phyloP scores from a whole-genome alignment of 2,329 filamentous ascomycete genomes.

The Phialophora macrospora region DNA sequence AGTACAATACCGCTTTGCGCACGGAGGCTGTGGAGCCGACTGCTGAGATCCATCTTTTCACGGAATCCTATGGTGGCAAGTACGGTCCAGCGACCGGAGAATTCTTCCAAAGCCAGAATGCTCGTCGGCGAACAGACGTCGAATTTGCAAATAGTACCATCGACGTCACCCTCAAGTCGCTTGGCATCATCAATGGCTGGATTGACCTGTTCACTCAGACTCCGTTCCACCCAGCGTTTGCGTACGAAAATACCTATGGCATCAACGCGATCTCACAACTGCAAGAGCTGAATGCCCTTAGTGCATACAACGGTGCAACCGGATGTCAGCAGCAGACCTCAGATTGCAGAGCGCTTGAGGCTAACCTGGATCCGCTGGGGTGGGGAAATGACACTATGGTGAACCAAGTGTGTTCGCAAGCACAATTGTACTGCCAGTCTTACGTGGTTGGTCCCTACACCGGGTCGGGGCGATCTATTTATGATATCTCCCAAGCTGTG shows the following conservation, averaged over 20 bases:
- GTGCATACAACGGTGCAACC: constrained; percentile 36
- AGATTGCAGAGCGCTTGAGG: constrained; percentile 36
- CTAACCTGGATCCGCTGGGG: constrained; percentile 36
- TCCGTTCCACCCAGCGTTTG: constrained; percentile 48
- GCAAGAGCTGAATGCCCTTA: constrained; percentile 38
- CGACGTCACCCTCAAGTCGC: constrained; percentile 53
- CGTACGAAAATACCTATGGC: constrained; percentile 60
- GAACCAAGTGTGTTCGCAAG: constrained; percentile 40
- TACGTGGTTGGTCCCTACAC: constrained; percentile 49
- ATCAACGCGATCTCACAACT: constrained; percentile 58
- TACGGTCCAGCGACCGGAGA: constrained; percentile 70
- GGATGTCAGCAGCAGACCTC: constrained; percentile 39
- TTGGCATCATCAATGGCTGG: constrained; percentile 74
- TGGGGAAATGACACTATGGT: constrained; percentile 35
- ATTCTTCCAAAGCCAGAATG: constrained; percentile 66
- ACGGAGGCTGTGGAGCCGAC: constrained; percentile 46
- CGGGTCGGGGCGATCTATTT: constrained; percentile 48
- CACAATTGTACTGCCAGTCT: constrained; percentile 43
- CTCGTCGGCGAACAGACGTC: constrained; percentile 57
- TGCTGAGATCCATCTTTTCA: constrained; percentile 66
- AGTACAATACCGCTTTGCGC: constrained; percentile 58
- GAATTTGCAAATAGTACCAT: constrained; percentile 45
- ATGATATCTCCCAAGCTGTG: constrained; percentile 62
- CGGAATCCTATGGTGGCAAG: constrained; percentile 72
- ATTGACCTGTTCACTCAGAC: constrained; percentile 67